These are phyloP conservation scores for Cyclotella baltica DNA, from an alignment of 108 stramenopile species.

Conservation along the genomic window DNA sequence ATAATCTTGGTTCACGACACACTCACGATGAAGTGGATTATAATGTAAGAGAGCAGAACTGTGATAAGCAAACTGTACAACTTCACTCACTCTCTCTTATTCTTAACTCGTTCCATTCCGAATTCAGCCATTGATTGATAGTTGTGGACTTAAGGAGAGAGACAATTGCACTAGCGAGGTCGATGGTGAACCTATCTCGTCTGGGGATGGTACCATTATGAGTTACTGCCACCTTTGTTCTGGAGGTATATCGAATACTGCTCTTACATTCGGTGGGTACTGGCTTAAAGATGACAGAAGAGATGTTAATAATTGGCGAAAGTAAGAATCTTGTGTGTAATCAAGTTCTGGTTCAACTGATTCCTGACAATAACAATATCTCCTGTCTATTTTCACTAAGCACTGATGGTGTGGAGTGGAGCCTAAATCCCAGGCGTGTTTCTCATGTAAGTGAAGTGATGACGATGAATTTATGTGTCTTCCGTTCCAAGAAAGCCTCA, in stretches of 20 bases:
- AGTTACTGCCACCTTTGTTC: constrained; percentile 5
- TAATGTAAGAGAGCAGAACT: background rate
- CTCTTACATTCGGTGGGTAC: background rate
- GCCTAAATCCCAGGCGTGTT: constrained; percentile 2
- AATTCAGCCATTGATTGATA: background rate
- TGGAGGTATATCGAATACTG: background rate
- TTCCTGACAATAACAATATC: no score
- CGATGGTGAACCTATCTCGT: background rate
- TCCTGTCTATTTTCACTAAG: background rate
- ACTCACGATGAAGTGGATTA: background rate
- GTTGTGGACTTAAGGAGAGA: background rate
- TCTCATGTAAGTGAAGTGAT: constrained; percentile 4
- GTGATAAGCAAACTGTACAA: background rate
- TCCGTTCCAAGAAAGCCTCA: no score
- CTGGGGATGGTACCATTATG: constrained; percentile 2
- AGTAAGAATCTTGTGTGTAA: background rate
- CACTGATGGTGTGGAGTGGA: background rate
- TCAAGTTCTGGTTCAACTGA: no score
- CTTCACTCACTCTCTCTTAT: background rate
- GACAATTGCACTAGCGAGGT: background rate
- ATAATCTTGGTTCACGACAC: constrained; percentile 5
- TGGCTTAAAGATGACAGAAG: background rate
- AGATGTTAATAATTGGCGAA: constrained; percentile 18
- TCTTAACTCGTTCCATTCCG: background rate
- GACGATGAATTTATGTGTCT: no score